These are phyloP conservation scores for Gymnopilus junonius DNA, from an alignment of 768 basidiomycete genomes.

Conservation along the genomic window DNA sequence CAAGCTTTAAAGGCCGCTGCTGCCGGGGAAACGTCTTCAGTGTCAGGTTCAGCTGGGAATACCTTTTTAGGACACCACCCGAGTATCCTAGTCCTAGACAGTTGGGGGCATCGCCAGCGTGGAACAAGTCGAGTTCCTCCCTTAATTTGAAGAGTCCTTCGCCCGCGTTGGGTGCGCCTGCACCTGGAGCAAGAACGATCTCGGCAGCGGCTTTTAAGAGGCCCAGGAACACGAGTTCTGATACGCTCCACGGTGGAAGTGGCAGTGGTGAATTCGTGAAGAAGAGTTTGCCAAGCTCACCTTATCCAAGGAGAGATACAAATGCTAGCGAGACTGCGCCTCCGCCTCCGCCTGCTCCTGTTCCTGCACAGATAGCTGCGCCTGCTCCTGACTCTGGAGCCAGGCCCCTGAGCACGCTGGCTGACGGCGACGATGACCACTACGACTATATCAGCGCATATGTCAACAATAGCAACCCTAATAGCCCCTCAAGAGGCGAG, in stretches of 20 bases:
- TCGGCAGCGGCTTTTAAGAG: constrained; percentile 78
- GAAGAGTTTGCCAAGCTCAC: constrained; percentile 54
- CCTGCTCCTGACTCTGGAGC: too few species aligned
- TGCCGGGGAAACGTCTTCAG: background rate
- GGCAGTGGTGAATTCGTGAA: constrained; percentile 34
- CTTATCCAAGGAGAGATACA: constrained; percentile 29
- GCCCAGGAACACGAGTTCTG: constrained; percentile 35
- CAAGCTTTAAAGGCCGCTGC: constrained; percentile 1
- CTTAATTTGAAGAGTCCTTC: constrained; percentile 4
- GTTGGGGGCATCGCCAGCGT: constrained; percentile 18
- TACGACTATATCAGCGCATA: constrained; percentile 69
- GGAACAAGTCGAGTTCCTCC: constrained; percentile 20
- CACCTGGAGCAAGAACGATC: constrained; percentile 59
- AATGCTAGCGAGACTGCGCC: background rate
- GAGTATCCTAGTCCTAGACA: constrained; percentile 43
- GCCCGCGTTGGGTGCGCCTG: constrained; percentile 15
- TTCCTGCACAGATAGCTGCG: background rate
- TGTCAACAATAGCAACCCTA: constrained; percentile 31
- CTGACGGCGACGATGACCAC: constrained; percentile 42
- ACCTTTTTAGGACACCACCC: constrained; percentile 49
- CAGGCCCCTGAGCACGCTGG: constrained; percentile 17
- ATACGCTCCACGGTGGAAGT: constrained; percentile 10
- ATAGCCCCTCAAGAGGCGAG: constrained; percentile 20
- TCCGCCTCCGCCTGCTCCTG: background rate
- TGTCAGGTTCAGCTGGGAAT: constrained; percentile 2